These are phyloP conservation scores for Candida caryicola DNA, from an alignment of 805 yeast species.

Conservation along the genomic window DNA sequence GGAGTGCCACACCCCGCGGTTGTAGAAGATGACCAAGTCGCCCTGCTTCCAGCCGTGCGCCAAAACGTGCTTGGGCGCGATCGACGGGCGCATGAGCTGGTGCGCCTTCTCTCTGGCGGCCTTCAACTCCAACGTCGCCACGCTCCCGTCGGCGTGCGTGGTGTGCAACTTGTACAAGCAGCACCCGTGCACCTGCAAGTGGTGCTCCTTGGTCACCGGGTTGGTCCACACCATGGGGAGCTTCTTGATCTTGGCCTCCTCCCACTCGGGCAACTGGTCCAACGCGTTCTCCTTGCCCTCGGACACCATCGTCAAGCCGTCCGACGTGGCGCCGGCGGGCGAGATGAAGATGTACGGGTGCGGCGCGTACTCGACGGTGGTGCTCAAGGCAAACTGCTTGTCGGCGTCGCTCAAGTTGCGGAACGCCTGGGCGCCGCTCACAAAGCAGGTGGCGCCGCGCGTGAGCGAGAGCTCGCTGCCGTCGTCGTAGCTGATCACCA, in stretches of 20 bases:
- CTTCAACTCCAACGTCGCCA: constrained; percentile 52
- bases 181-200: constrained; percentile 85
- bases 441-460: constrained; percentile 88
- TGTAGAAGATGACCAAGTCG: constrained; percentile 81
- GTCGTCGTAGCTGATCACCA: constrained; percentile 56
- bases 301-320: constrained; percentile 81
- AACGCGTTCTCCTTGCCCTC: constrained; percentile 71
- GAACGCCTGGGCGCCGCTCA: constrained; percentile 80
- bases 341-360: constrained; percentile 87
- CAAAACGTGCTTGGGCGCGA: constrained; percentile 67
- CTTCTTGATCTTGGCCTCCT: constrained; percentile 67
- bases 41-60: constrained; percentile 84
- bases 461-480: constrained; percentile 63
- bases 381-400: constrained; percentile 66
- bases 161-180: constrained; percentile 67
- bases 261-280: constrained; percentile 80
- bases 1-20: constrained; percentile 89
- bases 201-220: constrained; percentile 79
- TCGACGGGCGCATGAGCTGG: constrained; percentile 80
- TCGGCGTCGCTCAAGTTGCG: constrained; percentile 65
- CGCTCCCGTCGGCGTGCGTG: constrained; percentile 50
- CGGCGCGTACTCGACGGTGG: constrained; percentile 87
- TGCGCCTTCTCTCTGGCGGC: constrained; percentile 75
- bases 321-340: constrained; percentile 76
- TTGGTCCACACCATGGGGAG: constrained; percentile 92